Conservation (phyloP, 208 protist species). For the Trypanosoma avium region DNA sequence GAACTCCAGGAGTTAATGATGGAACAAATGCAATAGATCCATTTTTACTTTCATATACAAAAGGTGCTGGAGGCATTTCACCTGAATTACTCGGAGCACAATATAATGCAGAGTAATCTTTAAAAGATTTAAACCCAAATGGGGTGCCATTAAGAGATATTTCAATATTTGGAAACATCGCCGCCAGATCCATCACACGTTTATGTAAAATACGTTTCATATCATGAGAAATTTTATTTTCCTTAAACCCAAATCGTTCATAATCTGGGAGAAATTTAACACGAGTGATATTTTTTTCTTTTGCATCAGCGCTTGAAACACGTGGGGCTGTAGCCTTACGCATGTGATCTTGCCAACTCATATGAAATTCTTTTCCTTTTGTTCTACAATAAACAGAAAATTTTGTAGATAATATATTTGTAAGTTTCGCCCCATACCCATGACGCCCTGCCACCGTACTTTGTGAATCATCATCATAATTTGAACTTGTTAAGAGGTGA, state of each 20-base stretch:
- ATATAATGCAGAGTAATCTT: constrained; percentile 95
- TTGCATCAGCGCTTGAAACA: constrained; percentile 74
- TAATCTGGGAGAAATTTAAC: constrained; percentile 92
- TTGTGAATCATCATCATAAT: constrained; percentile 95
- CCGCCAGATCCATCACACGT: constrained; percentile 92
- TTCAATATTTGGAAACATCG: constrained; percentile 89
- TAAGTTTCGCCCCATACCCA: constrained; percentile 97
- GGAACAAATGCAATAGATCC: constrained; percentile 84
- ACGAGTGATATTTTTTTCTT: constrained; percentile 72
- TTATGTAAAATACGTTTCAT: constrained; percentile 90
- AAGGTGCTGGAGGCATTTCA: constrained; percentile 58
- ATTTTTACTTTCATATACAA: constrained; percentile 71
- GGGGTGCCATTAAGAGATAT: constrained; percentile 96
- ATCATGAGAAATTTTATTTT: constrained; percentile 73
- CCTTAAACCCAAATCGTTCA: constrained; percentile 68
- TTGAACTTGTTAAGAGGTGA: constrained; percentile 95
- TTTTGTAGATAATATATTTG: constrained; percentile 99
- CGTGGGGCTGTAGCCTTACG: constrained; percentile 85
- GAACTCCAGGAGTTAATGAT: constrained; percentile 77
- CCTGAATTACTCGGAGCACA: constrained; percentile 41
- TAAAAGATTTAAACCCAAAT: constrained; percentile 94
- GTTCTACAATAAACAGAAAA: constrained; percentile 95
- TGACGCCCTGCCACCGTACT: constrained; percentile 95
- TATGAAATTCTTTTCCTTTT: constrained; percentile 88
- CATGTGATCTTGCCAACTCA: constrained; percentile 98